Conservation (phyloP, 345 rosid genomes). For the Citrus unshiu region DNA sequence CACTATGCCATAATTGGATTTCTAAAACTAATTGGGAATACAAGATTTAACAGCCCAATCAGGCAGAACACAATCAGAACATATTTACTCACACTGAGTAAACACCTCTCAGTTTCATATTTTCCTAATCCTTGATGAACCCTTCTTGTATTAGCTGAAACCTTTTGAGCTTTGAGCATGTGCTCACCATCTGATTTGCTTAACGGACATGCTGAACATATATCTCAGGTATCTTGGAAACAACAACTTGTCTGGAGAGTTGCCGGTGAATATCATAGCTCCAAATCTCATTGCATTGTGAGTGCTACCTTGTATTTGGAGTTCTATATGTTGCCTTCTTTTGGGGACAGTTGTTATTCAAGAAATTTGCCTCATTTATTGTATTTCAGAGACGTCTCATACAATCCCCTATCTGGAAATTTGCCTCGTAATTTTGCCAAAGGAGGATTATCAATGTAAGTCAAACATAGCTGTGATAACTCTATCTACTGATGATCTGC, state of each 20-base stretch:
- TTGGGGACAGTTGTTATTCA: neutral
- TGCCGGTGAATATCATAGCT: conserved; percentile 36
- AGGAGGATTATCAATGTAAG: conserved; percentile 45
- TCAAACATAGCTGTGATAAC: neutral
- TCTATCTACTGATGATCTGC: neutral
- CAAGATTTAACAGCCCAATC: neutral
- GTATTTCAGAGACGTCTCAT: conserved; percentile 49
- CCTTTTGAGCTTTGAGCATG: too few relatives aligned
- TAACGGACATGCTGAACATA: neutral
- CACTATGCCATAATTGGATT: neutral
- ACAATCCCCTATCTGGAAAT: conserved; percentile 52
- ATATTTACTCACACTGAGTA: neutral
- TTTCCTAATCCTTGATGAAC: neutral
- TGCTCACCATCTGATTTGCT: conserved; percentile 3
- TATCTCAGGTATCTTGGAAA: conserved; percentile 46
- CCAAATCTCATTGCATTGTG: conserved; percentile 41
- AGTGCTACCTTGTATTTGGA: conserved; percentile 12
- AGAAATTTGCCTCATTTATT: neutral
- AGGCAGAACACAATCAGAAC: neutral
- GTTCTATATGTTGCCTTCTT: neutral
- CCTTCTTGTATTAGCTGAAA: neutral
- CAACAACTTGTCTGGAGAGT: conserved; percentile 45
- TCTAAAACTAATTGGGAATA: neutral
- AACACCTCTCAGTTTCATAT: neutral
- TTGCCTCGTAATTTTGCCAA: conserved; percentile 27